Evolutionary conservation across 768 basidiomycete species (phyloP), one percentile per base, ranked within the genome.

Genomic region (Antrodiella citrinella): DNA sequence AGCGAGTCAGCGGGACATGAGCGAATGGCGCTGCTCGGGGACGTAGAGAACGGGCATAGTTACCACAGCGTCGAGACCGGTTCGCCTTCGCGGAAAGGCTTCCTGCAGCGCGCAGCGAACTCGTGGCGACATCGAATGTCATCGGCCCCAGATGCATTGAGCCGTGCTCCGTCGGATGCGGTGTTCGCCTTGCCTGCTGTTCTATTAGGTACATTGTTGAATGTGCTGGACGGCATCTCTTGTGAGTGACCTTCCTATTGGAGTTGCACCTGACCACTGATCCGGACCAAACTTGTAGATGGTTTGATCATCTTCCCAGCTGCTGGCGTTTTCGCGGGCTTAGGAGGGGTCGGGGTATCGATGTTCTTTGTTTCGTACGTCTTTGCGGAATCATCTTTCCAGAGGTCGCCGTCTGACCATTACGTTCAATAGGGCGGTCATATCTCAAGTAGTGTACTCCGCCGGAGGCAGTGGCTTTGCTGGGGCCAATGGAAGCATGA

Each of bases 291-390:
- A 10, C 12, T 3, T 19, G 26, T 48, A 87, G 85, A 98, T 67
- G 95, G 95, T 4, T 91, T 97, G 91, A 92, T 91, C 64, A 84
- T 92, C 49, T 99, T 97, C 63, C 96, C 96, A 2, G 81, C 86
- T 0, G 76, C 82, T 7, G 80, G 86, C 2, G 73, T 88, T 2
- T 97, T 99, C 63, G 67, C 76, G 10, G 79, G 79, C 48, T 80
- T 95, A 15, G 94, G 91, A 1, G 80, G 87, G 0, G 82, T 84
- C 64, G 95, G 95, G 2, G 92, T 98, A 1, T 94, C 92, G 26
- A 90, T 97, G 86, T 95, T 95, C 66, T 95, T 94, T 65, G 76
- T 92, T 18, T 82, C 88, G 74, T 84, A 61, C 59, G 81, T 64
- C 2, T 7, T 18, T 40, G 48, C 24, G 7, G 7, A 35, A 15